A percentile compares a stretch with the other conserved stretches of the same genome.
phyloP scores from a whole-genome alignment of 331 rosid species.

The Rhamnella rubrinervis region DNA sequence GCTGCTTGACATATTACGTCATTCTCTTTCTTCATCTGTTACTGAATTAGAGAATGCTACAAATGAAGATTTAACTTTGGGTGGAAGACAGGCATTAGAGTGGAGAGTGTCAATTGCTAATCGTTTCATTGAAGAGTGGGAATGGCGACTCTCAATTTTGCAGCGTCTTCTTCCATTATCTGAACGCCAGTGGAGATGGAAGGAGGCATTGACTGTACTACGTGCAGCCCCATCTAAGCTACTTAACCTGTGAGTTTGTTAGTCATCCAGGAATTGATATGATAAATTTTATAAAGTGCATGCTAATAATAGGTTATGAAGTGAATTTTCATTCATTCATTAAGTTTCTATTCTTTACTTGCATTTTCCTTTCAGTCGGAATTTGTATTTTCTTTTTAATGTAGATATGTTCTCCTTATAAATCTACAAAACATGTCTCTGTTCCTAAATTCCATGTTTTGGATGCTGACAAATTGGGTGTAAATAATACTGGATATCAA shows the following conservation, averaged over 20 bases:
- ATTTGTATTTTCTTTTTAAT: constrained; percentile 1
- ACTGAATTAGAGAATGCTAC: constrained; percentile 50
- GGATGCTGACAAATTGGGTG: neutral
- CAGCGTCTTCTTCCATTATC: constrained; percentile 93
- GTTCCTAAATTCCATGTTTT: neutral
- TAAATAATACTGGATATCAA: neutral
- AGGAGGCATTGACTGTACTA: constrained; percentile 86
- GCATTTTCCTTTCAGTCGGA: neutral
- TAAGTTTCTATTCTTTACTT: neutral
- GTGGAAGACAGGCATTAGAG: constrained; percentile 81
- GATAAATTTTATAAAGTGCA: neutral
- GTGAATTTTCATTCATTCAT: neutral
- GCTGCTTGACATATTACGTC: constrained; percentile 69
- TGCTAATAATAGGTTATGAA: neutral
- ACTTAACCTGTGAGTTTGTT: constrained; percentile 90
- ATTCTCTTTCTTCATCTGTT: constrained; percentile 60
- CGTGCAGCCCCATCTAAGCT: constrained; percentile 96
- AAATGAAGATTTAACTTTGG: constrained; percentile 46
- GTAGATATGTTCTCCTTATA: neutral
- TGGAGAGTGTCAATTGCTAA: constrained; percentile 84
- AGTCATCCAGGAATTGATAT: constrained; percentile 10
- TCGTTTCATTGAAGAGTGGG: constrained; percentile 95
- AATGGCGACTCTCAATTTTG: constrained; percentile 97
- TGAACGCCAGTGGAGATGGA: constrained; percentile 96
- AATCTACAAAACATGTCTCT: neutral